These are phyloP conservation scores for Aspergillus diversus DNA, from an alignment of 495 filamentous ascomycete genomes.

Conservation along the genomic window DNA sequence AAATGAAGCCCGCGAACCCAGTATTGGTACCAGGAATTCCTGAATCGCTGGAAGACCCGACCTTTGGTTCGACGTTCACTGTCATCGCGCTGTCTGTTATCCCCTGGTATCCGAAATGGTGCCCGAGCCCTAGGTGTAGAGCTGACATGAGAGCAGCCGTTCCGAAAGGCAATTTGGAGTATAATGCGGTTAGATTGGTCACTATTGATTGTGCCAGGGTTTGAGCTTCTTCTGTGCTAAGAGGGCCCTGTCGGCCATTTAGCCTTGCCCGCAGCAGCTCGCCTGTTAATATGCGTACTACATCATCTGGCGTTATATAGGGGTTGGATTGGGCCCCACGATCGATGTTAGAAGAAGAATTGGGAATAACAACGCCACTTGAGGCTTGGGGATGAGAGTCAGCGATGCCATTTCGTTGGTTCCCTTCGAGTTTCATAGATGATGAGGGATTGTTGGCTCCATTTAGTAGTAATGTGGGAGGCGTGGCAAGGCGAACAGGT, in stretches of 20 bases:
- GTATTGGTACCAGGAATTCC: neutral
- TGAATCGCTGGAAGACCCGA: neutral
- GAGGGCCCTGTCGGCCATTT: conserved; percentile 31
- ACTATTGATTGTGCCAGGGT: conserved; percentile 39
- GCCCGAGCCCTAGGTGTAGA: conserved; percentile 45
- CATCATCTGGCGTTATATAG: conserved; percentile 39
- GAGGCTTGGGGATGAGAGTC: conserved; percentile 26
- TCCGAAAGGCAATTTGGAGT: conserved; percentile 32
- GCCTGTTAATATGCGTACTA: conserved; percentile 37
- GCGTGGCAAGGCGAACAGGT: conserved; percentile 77
- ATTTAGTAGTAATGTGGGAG: conserved; percentile 71
- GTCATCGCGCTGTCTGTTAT: conserved; percentile 28
- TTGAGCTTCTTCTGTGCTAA: conserved; percentile 38
- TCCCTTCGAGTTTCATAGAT: conserved; percentile 21
- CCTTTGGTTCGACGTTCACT: conserved; percentile 28
- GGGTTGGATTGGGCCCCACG: conserved; percentile 15
- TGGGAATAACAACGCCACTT: conserved; percentile 20
- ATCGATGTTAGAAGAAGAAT: conserved; percentile 15
- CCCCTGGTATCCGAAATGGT: conserved; percentile 39
- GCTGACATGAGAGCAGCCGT: conserved; percentile 32
- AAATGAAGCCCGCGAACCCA: conserved; percentile 18
- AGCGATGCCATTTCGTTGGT: conserved; percentile 33
- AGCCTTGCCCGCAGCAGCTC: conserved; percentile 39
- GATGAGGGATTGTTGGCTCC: conserved; percentile 53
- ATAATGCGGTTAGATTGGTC: conserved; percentile 33